Conservation (phyloP, 1,139 yeast genomes). For the Schwanniomyces etchellsii region DNA sequence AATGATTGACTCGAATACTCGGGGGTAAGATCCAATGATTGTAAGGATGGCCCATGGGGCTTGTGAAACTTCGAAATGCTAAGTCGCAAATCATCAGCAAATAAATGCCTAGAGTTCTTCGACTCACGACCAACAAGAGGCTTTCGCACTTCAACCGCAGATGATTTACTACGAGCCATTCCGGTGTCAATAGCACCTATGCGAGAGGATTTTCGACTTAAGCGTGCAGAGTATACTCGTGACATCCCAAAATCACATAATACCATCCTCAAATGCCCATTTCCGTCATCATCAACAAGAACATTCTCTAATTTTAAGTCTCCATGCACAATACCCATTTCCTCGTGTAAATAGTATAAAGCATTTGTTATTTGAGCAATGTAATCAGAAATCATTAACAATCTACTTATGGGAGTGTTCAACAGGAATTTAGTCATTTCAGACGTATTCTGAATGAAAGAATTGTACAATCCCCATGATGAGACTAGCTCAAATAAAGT, state of each 20-base stretch:
- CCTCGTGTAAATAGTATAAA: constrained; percentile 62
- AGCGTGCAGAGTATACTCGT: constrained; percentile 26
- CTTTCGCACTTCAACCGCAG: constrained; percentile 27
- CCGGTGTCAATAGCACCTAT: constrained; percentile 7
- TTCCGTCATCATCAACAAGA: constrained; percentile 41
- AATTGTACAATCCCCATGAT: constrained; percentile 51
- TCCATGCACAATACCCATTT: constrained; percentile 73
- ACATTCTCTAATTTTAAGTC: constrained; percentile 88
- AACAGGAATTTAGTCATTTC: constrained; percentile 30
- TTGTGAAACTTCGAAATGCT: constrained; percentile 24
- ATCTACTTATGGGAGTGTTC: constrained; percentile 23
- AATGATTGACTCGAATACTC: constrained; percentile 2
- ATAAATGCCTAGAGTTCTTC: constrained; percentile 17
- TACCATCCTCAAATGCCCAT: constrained; percentile 28
- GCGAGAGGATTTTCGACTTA: constrained; percentile 21
- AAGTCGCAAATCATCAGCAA: constrained; percentile 28
- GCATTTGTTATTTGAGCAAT: constrained; percentile 53
- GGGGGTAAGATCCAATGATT: constrained; percentile 31
- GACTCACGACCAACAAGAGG: constrained; percentile 33
- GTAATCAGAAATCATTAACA: constrained; percentile 19
- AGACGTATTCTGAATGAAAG: constrained; percentile 19
- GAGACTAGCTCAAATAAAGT: constrained; percentile 74
- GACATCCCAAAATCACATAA: constrained; percentile 91
- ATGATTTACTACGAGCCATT: constrained; percentile 45
- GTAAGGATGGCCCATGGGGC: constrained; percentile 32